Conservation (phyloP, 1,284 basidiomycete genomes). For the Leccinum laetum region DNA sequence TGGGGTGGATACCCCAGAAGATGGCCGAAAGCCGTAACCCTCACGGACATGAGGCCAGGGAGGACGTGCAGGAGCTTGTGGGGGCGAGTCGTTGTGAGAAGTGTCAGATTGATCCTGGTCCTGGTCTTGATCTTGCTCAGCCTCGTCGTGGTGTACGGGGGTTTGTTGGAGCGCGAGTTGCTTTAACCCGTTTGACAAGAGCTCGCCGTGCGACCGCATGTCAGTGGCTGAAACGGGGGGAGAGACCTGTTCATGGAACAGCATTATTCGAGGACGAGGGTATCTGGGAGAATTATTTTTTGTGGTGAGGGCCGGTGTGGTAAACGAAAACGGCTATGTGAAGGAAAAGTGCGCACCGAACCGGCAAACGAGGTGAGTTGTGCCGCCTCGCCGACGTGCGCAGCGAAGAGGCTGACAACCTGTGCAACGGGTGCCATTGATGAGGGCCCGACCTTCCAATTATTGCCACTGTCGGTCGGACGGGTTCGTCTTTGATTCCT, state of each 20-base stretch:
- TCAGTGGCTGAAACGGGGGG: conserved; percentile 5
- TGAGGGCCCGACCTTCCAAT: conserved; percentile 22
- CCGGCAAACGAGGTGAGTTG: conserved; percentile 12
- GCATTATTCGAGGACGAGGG: neutral
- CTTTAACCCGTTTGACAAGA: conserved; percentile 27
- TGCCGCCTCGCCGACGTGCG: neutral
- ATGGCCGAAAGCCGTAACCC: conserved; percentile 79
- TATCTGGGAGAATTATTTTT: neutral
- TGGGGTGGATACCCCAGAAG: conserved; percentile 70
- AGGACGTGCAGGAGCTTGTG: conserved; percentile 19
- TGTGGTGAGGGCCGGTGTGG: neutral
- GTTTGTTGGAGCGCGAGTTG: conserved; percentile 16
- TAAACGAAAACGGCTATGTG: conserved; percentile 22
- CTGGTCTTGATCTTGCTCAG: neutral
- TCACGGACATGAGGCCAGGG: conserved; percentile 49
- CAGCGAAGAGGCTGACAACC: conserved; percentile 16
- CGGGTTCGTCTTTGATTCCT: conserved; percentile 31
- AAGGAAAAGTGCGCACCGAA: conserved; percentile 15
- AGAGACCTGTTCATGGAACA: too few species aligned
- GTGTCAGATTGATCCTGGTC: conserved; percentile 3
- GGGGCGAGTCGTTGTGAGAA: conserved; percentile 12
- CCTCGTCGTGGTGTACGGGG: neutral
- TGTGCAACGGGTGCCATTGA: conserved; percentile 5
- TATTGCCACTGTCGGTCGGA: conserved; percentile 6
- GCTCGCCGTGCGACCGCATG: conserved; percentile 24